Conservation (phyloP, 257 asterid genomes). For the Thymus mandschuricus region DNA sequence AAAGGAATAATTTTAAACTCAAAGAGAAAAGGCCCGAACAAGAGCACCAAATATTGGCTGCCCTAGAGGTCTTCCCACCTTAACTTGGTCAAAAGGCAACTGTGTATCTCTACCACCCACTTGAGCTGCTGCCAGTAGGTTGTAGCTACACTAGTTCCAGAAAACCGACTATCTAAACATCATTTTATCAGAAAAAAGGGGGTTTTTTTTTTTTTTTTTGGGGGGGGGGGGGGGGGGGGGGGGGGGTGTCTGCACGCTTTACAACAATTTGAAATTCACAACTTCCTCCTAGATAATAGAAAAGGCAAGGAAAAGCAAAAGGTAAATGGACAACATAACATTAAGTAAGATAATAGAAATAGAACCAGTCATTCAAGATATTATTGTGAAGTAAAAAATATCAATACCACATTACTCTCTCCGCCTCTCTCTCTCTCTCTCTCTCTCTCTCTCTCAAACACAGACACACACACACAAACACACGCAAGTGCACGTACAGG, state of each 20-base stretch:
- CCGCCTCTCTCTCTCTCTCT: background rate
- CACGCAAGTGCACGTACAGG: background rate
- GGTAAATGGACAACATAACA: background rate
- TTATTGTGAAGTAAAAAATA: background rate
- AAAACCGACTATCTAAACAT: slow-evolving; percentile 18
- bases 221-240: no score
- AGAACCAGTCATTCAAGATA: background rate
- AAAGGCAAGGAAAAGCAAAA: background rate
- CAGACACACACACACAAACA: background rate
- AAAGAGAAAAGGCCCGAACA: slow-evolving; percentile 10
- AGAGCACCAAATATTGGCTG: slow-evolving; percentile 10
- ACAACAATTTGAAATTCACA: slow-evolving; percentile 1
- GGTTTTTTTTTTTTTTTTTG: no score
- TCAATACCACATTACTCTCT: background rate
- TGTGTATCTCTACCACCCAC: background rate
- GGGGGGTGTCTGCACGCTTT: background rate
- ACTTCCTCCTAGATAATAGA: slow-evolving; percentile 7
- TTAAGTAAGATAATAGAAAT: background rate
- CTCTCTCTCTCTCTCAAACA: background rate
- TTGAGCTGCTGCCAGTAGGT: background rate
- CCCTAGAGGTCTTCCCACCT: slow-evolving; percentile 8
- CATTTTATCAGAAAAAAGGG: background rate
- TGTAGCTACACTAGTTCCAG: slow-evolving; percentile 16
- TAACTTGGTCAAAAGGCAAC: background rate
- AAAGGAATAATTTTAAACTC: background rate